Evolutionary conservation across 768 basidiomycete species (phyloP), one percentile per base, ranked within the genome.

Genomic region (Trichaptum fuscoviolaceum): DNA sequence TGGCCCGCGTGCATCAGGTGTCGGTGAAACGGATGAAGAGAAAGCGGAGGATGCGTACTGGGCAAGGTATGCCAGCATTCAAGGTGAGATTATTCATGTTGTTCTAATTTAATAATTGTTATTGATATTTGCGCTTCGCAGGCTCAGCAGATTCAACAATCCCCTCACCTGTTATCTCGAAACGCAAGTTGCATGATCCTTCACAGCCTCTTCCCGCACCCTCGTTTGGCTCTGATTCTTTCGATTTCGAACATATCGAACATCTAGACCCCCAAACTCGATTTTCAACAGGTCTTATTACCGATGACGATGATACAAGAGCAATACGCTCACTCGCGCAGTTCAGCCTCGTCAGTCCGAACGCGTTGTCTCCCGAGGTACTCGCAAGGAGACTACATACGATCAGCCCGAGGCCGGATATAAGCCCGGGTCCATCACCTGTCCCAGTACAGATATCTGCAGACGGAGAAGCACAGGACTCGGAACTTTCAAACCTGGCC

Each of bases 91-190:
- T 25, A 23, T n/a, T 58, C 7, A 64, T 64, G 60, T 58, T 23
- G 63, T 18, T 1, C 42, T 27, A 57, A n/a, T n/a, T 20, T 25
- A n/a, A 23, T 57, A 35, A 30, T 24, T 34, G 10, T 27, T 36
- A 30, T 24, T 34, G 10, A 25, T 58, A 8, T 25, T 57, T 61
- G 57, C 65, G 26, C 27, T 42, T 71, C 26, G 35, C 70, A 91
- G 90, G 90, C 64, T 85, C 89, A 30, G 88, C 84, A 18, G 90
- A 91, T 73, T 91, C 90, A 18, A 89, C 88, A 23, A 71, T 86
- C 18, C 88, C 89, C 1, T 76, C 90, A 70, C 71, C 84, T n/a
- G 66, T 77, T 34, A 77, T 76, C 58, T 69, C 66, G 25, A 71
- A 69, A 62, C 76, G 75, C 64, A 77, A 71, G 62, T 70, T 75